These are phyloP conservation scores for Cymbopogon flexuosus DNA, from an alignment of 202 grass and related monocot species.

Conservation along the genomic window DNA sequence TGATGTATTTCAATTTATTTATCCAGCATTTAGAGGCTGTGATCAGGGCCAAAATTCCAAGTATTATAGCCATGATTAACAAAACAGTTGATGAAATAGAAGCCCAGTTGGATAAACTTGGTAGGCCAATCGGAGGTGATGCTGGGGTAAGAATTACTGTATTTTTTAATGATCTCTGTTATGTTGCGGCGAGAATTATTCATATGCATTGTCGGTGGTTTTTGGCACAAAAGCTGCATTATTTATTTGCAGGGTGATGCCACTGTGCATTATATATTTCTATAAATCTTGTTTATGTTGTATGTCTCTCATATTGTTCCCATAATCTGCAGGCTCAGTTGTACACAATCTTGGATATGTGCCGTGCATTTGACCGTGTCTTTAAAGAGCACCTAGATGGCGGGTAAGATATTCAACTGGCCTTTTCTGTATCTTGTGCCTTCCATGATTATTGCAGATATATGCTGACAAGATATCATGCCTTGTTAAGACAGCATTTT, in stretches of 20 bases:
- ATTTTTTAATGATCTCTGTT: background rate
- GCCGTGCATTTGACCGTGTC: too few species aligned
- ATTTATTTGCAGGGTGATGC: background rate
- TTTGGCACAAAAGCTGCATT: constrained; percentile 6
- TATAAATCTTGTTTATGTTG: too few species aligned
- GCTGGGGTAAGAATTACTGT: constrained; percentile 67
- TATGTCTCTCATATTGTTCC: too few species aligned
- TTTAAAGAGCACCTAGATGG: too few species aligned
- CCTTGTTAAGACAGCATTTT: too few species aligned
- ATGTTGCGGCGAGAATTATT: background rate
- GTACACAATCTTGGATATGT: too few species aligned
- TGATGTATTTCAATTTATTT: constrained; percentile 32
- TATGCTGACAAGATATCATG: too few species aligned
- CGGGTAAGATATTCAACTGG: too few species aligned
- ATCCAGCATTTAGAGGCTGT: constrained; percentile 88
- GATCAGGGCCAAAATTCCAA: constrained; percentile 95
- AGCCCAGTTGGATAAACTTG: constrained; percentile 86
- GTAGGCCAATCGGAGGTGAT: constrained; percentile 88
- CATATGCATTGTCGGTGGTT: background rate
- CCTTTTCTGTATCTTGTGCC: too few species aligned
- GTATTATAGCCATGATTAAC: constrained; percentile 95
- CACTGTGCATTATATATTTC: background rate
- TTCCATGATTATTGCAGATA: too few species aligned
- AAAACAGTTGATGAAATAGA: constrained; percentile 99
- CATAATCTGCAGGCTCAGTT: too few species aligned